phyloP scores from a whole-genome alignment of 441 rosid genomes.

The Metrosideros polymorpha region DNA sequence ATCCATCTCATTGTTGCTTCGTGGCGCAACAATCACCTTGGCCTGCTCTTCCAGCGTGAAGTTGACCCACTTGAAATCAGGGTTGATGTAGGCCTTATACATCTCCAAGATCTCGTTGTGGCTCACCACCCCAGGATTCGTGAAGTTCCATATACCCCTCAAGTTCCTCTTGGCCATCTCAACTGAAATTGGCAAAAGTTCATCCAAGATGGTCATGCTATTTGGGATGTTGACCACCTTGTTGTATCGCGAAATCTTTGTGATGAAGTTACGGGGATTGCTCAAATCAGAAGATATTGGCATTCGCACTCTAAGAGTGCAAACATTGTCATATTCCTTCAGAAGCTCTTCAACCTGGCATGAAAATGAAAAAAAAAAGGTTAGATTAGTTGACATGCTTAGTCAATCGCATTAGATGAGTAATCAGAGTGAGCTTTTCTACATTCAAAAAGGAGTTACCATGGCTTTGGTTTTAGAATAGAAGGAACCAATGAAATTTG shows the following conservation, averaged over 20 bases:
- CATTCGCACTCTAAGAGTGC: slow-evolving; percentile 6
- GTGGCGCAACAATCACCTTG: slow-evolving; percentile 2
- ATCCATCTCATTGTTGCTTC: slow-evolving; percentile 6
- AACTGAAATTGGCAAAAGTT: slow-evolving; percentile 2
- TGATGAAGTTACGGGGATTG: neutral
- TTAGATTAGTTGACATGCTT: neutral
- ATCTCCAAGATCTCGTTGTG: slow-evolving; percentile 6
- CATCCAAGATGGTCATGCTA: slow-evolving; percentile 6
- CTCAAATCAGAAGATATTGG: slow-evolving; percentile 4
- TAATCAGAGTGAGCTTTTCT: neutral
- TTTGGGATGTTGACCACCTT: slow-evolving; percentile 2
- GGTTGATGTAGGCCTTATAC: slow-evolving; percentile 2
- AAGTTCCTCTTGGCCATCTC: slow-evolving; percentile 6
- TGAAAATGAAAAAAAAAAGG: neutral
- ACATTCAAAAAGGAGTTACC: neutral
- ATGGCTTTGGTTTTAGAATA: slow-evolving; percentile 8
- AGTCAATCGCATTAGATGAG: neutral
- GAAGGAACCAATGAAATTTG: slow-evolving; percentile 4
- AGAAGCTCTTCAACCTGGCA: slow-evolving; percentile 5
- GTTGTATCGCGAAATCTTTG: slow-evolving; percentile 1
- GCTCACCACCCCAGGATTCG: neutral
- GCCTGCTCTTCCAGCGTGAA: slow-evolving; percentile 9
- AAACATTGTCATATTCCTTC: slow-evolving; percentile 1
- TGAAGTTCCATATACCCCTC: slow-evolving; percentile 8
- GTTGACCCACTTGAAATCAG: slow-evolving; percentile 1